phyloP scores from a whole-genome alignment of 139 green algal species.

The Chlamydomonas sp. region DNA sequence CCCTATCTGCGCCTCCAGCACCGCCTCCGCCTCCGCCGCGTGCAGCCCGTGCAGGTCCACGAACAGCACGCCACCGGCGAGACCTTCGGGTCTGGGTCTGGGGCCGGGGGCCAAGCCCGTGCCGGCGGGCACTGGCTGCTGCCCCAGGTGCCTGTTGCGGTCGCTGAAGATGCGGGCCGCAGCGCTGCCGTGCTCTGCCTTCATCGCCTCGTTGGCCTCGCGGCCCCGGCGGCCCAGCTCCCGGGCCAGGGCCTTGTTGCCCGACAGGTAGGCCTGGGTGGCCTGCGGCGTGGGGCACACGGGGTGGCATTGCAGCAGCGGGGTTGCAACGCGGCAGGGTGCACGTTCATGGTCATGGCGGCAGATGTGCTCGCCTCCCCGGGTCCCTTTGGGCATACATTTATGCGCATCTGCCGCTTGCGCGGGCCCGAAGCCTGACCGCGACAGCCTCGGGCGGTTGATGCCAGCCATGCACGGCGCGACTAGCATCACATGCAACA shows the following conservation, averaged over 20 bases:
- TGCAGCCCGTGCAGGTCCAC: slow-evolving; percentile 87
- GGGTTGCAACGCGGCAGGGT: not conserved
- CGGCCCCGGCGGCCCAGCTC: slow-evolving; percentile 72
- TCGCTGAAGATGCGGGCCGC: not conserved
- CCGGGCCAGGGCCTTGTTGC: slow-evolving; percentile 76
- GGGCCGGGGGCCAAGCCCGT: no score
- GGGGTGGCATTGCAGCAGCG: not conserved
- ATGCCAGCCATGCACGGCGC: no score
- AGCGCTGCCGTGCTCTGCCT: slow-evolving; percentile 65
- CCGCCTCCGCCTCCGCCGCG: slow-evolving; percentile 65
- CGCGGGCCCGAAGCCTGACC: no score
- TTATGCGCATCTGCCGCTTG: no score
- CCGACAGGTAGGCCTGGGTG: slow-evolving; percentile 76
- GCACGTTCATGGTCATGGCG: no score
- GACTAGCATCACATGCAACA: not conserved
- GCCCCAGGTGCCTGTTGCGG: not conserved
- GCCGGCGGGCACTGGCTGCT: no score
- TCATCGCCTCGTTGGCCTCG: slow-evolving; percentile 71
- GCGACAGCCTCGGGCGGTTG: no score
- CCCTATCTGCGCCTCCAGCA: slow-evolving; percentile 57
- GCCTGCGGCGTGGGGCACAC: slow-evolving; percentile 50
- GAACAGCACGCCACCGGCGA: not conserved
- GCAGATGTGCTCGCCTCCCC: no score
- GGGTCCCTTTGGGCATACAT: no score
- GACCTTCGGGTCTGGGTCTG: no score